phyloP scores from a whole-genome alignment of 108 stramenopile species.

The Pseudonitzschia multistriata region DNA sequence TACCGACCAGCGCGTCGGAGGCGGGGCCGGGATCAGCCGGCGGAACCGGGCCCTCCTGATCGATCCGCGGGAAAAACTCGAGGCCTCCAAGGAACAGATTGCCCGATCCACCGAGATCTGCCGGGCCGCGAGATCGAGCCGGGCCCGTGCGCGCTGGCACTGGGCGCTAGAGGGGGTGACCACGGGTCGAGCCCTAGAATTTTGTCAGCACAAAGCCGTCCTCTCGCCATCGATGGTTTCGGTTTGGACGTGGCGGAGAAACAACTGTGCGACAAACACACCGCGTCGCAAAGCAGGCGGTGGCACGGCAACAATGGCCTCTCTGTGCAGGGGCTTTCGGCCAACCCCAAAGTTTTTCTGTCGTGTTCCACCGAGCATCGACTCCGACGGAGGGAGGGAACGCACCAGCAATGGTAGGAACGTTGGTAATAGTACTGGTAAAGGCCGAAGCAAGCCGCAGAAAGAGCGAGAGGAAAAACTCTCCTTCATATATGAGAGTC shows the following conservation, averaged over 20 bases:
- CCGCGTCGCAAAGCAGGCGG: not conserved
- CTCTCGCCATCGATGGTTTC: not conserved
- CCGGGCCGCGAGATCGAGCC: not conserved
- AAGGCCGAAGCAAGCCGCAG: not conserved
- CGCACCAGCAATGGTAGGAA: too few species aligned
- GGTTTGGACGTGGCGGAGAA: slow-evolving; percentile 4
- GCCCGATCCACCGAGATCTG: not conserved
- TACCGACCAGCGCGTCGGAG: slow-evolving; percentile 34
- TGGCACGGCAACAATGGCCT: not conserved
- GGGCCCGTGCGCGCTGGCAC: slow-evolving; percentile 50
- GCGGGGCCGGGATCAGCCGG: slow-evolving; percentile 27
- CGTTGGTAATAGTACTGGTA: too few species aligned
- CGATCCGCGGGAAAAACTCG: slow-evolving; percentile 22
- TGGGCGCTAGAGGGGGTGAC: slow-evolving; percentile 48
- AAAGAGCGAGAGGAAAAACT: not conserved
- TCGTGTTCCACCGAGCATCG: not conserved
- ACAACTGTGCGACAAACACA: not conserved
- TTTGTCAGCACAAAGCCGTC: not conserved
- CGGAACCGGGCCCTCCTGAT: slow-evolving; percentile 41
- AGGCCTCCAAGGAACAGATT: slow-evolving; percentile 10
- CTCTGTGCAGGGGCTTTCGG: not conserved
- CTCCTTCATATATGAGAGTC: not conserved
- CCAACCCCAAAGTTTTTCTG: not conserved
- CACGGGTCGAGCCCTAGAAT: slow-evolving; percentile 24
- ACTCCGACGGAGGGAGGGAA: too few species aligned